Evolutionary conservation across 768 basidiomycete genomes (phyloP).

Genomic region (Macrocybe gigantea): DNA sequence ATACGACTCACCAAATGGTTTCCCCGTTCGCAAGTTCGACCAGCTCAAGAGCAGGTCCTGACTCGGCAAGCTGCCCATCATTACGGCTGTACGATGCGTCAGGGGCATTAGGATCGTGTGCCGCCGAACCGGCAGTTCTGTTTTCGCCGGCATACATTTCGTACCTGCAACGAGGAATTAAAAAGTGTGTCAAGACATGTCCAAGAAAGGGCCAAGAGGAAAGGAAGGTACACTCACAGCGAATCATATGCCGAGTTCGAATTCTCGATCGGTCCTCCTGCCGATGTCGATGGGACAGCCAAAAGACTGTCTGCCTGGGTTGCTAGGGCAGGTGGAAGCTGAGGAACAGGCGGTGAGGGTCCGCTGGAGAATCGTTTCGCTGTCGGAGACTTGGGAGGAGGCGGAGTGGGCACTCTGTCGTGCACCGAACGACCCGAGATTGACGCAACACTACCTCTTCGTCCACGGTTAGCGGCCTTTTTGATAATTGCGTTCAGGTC

Average conservation of each 20-base stretch:
- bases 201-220: slow-evolving; percentile 7
- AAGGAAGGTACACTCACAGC: slow-evolving; percentile 44
- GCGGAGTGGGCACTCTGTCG: slow-evolving; percentile 83
- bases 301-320: slow-evolving; percentile 35
- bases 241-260: slow-evolving; percentile 72
- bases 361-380: slow-evolving; percentile 62
- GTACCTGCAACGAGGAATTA: slow-evolving; percentile 42
- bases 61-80: slow-evolving; percentile 28
- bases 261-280: slow-evolving; percentile 48
- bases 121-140: slow-evolving; percentile 26
- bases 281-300: slow-evolving; percentile 28
- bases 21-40: slow-evolving; percentile 84
- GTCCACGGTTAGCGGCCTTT: slow-evolving; percentile 54
- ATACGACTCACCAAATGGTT: slow-evolving; percentile 66
- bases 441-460: slow-evolving; percentile 54
- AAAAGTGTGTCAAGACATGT: slow-evolving; percentile 10
- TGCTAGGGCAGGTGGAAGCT: slow-evolving; percentile 47
- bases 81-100: slow-evolving; percentile 26
- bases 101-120: slow-evolving; percentile 23
- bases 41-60: slow-evolving; percentile 67
- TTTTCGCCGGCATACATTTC: slow-evolving; percentile 74
- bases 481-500: slow-evolving; percentile 51
- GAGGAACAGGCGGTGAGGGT: slow-evolving; percentile 64
- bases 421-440: slow-evolving; percentile 69
- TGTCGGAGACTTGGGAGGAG: slow-evolving; percentile 57